Conservation (phyloP, 2,329 filamentous ascomycete genomes). For the Ascochyta viciae-villosae region DNA sequence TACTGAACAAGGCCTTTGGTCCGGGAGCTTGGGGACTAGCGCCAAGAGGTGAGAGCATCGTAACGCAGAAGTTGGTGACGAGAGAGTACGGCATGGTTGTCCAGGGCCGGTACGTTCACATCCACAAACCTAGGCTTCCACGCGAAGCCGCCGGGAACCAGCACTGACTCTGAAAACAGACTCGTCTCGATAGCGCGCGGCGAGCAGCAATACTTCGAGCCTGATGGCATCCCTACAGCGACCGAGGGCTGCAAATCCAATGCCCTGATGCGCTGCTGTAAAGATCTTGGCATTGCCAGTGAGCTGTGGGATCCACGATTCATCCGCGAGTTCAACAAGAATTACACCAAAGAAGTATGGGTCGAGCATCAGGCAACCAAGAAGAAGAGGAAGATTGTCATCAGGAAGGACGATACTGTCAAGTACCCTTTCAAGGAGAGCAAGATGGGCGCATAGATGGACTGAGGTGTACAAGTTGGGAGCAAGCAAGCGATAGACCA, state of each 20-base stretch:
- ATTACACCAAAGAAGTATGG: slow-evolving; percentile 80
- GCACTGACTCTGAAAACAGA: slow-evolving; percentile 55
- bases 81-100: slow-evolving; percentile 92
- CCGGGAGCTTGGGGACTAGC: slow-evolving; percentile 96
- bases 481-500: background rate
- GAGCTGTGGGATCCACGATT: slow-evolving; percentile 97
- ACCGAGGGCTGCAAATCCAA: slow-evolving; percentile 98
- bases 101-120: slow-evolving; percentile 74
- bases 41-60: slow-evolving; percentile 82
- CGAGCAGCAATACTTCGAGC: slow-evolving; percentile 91
- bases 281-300: slow-evolving; percentile 91
- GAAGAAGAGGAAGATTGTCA: slow-evolving; percentile 87
- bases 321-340: slow-evolving; percentile 80
- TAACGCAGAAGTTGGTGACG: slow-evolving; percentile 81
- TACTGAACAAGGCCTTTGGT: slow-evolving; percentile 89
- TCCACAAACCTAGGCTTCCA: background rate
- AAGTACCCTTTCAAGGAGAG: slow-evolving; percentile 68
- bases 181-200: slow-evolving; percentile 91
- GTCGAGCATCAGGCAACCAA: slow-evolving; percentile 87
- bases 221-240: slow-evolving; percentile 89
- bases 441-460: slow-evolving; percentile 24
- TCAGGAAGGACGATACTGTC: slow-evolving; percentile 81
- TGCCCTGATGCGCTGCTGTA: slow-evolving; percentile 96
- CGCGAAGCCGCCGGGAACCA: background rate
- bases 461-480: background rate